phyloP scores from a whole-genome alignment of 176 grass and related monocot genomes.

The Triticum turgidum region DNA sequence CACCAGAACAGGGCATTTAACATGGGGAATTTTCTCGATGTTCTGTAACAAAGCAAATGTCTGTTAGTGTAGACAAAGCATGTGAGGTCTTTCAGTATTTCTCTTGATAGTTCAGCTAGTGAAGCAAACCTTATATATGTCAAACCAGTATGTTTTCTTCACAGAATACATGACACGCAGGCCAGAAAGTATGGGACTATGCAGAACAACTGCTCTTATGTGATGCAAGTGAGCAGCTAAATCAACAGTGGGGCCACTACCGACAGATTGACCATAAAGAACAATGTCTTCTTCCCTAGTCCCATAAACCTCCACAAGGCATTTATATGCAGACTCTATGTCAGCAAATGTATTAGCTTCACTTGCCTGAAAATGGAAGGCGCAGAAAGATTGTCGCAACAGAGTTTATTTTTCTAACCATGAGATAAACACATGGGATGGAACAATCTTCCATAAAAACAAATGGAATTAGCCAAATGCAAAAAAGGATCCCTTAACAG shows the following conservation, averaged over 20 bases:
- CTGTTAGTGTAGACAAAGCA: conserved; percentile 7
- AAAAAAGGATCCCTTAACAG: conserved; percentile 5
- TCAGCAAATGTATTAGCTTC: conserved; percentile 88
- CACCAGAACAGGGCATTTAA: conserved; percentile 78
- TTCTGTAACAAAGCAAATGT: conserved; percentile 62
- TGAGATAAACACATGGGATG: background rate
- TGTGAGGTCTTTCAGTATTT: background rate
- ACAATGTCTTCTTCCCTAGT: conserved; percentile 74
- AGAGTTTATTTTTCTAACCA: background rate
- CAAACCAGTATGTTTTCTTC: conserved; percentile 95
- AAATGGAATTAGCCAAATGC: background rate
- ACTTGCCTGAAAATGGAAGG: conserved; percentile 53
- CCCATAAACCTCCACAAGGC: conserved; percentile 76
- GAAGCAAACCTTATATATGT: conserved; percentile 88
- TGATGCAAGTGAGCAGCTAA: conserved; percentile 58
- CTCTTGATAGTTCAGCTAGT: background rate
- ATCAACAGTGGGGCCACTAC: conserved; percentile 85
- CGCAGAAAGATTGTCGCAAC: background rate
- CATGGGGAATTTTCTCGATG: conserved; percentile 74
- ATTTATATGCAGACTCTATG: conserved; percentile 85
- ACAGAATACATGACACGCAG: conserved; percentile 86
- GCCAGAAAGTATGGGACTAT: conserved; percentile 87
- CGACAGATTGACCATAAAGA: conserved; percentile 88
- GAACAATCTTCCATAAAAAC: background rate
- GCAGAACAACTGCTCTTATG: conserved; percentile 76